Evolutionary conservation across 2,329 filamentous ascomycete species (phyloP).

Genomic region (Aphanocladium album): DNA sequence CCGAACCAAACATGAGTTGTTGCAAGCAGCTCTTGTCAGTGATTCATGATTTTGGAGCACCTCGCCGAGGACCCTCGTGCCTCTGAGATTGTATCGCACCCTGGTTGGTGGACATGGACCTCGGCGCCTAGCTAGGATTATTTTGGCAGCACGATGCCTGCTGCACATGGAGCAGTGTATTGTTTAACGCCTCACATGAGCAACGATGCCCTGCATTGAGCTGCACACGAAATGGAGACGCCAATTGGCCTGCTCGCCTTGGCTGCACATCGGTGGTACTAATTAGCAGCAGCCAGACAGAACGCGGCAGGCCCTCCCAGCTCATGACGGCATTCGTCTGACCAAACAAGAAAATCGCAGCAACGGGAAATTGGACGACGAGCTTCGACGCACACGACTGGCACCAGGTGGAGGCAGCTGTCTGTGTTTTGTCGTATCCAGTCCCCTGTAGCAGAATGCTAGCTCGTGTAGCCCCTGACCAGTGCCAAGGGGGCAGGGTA

Average conservation of each 20-base stretch:
- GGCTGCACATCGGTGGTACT: not conserved
- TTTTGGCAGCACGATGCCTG: not conserved
- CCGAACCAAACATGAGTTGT: not conserved
- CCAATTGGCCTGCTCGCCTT: not conserved
- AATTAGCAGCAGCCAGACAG: too few relatives aligned
- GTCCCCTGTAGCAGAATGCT: constrained; percentile 6
- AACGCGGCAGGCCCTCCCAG: not conserved
- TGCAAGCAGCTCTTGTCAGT: not conserved
- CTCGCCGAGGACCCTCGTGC: not conserved
- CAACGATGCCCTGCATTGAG: not conserved
- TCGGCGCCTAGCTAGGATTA: not conserved
- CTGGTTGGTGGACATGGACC: not conserved
- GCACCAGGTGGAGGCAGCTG: constrained; percentile 3
- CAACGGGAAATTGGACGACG: constrained; percentile 7
- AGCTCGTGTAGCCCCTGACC: constrained; percentile 8
- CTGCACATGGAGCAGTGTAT: not conserved
- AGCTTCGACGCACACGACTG: constrained; percentile 3
- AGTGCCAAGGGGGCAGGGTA: not conserved
- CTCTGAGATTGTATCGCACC: constrained; percentile 1
- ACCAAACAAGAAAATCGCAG: constrained; percentile 3
- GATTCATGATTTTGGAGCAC: not conserved
- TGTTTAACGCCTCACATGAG: not conserved
- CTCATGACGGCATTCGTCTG: constrained; percentile 6
- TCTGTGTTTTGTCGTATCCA: constrained; percentile 3
- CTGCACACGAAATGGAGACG: not conserved